phyloP scores from a whole-genome alignment of 768 basidiomycete genomes.

The Aureoboletus auriporus region DNA sequence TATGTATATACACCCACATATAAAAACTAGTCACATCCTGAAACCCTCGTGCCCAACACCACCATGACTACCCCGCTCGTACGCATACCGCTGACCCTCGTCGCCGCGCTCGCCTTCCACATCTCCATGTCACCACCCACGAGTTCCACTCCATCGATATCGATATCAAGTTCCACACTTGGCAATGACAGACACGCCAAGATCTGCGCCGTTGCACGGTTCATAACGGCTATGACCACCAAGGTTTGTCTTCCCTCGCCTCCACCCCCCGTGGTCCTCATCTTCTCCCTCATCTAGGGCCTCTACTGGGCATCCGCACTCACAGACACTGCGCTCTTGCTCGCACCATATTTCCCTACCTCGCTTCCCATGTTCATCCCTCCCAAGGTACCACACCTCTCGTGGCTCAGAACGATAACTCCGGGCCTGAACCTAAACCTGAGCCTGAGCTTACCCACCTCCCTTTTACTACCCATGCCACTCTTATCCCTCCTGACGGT shows the following conservation, averaged over 20 bases:
- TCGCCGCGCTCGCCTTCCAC: slow-evolving; percentile 42
- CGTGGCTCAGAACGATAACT: neutral
- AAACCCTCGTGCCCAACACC: neutral
- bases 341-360: slow-evolving; percentile 5
- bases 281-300: slow-evolving; percentile 3
- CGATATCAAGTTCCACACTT: no score
- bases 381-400: neutral
- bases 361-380: neutral
- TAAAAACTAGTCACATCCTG: no score
- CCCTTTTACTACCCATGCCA: neutral
- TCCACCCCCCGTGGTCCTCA: no score
- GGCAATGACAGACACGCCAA: slow-evolving; percentile 20
- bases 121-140: slow-evolving; percentile 41
- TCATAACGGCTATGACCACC: slow-evolving; percentile 5
- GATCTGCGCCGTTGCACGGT: slow-evolving; percentile 5
- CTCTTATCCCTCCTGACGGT: slow-evolving; percentile 13
- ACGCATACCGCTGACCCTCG: slow-evolving; percentile 42
- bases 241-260: slow-evolving; percentile 7
- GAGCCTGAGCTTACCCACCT: neutral
- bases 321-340: slow-evolving; percentile 5
- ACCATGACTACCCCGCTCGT: slow-evolving; percentile 21
- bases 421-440: no score
- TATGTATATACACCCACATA: no score
- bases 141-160: neutral
- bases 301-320: slow-evolving; percentile 14